These are phyloP conservation scores for Chlamydomonas sp. DNA, from an alignment of 139 green algal species.

Conservation along the genomic window DNA sequence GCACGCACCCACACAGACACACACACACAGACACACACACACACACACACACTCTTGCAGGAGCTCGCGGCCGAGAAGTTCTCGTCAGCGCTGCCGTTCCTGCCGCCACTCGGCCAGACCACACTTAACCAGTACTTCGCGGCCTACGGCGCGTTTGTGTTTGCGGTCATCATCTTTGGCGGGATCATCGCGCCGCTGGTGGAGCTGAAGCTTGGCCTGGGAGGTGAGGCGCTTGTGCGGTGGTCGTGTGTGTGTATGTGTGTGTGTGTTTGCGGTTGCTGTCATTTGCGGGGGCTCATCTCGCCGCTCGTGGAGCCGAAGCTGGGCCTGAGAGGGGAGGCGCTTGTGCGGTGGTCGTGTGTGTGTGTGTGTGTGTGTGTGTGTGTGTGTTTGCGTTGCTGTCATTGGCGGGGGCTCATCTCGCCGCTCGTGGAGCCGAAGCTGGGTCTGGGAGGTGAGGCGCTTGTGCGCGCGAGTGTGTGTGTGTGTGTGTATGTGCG, in stretches of 20 bases:
- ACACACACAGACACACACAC: not conserved
- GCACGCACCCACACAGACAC: no score
- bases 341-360: no score
- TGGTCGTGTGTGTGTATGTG: no score
- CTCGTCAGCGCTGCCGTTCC: constrained; percentile 72
- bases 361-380: no score
- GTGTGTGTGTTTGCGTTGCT: constrained; percentile 70
- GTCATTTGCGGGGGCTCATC: no score
- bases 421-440: constrained; percentile 85
- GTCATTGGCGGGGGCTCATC: constrained; percentile 84
- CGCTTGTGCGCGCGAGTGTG: no score
- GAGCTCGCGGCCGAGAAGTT: constrained; percentile 59
- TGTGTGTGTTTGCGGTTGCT: no score
- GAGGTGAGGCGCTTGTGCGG: constrained; percentile 62
- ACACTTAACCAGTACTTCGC: constrained; percentile 81
- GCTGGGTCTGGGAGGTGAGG: constrained; percentile 81
- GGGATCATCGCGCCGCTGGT: constrained; percentile 82
- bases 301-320: no score
- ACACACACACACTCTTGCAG: constrained; percentile 30
- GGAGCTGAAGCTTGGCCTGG: constrained; percentile 88
- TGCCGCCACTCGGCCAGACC: constrained; percentile 77
- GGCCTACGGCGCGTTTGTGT: constrained; percentile 62
- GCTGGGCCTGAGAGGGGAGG: no score
- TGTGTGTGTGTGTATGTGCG: no score
- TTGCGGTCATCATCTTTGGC: constrained; percentile 84